phyloP scores from a whole-genome alignment of 108 stramenopile genomes.

The Seminavis robusta region DNA sequence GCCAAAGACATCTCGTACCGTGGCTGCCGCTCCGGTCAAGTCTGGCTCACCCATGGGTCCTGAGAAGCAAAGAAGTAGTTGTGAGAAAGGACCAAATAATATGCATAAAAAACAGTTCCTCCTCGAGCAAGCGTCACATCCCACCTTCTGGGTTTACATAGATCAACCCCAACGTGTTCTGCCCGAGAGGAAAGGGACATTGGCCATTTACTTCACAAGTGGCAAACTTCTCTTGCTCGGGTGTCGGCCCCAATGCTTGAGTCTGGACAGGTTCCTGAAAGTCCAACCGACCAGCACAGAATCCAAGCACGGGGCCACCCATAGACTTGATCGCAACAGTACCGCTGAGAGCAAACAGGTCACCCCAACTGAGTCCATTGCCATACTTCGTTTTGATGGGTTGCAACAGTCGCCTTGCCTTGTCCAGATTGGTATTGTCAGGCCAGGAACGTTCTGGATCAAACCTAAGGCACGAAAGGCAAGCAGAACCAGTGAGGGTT shows the following conservation, averaged over 20 bases:
- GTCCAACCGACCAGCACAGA: slow-evolving; percentile 65
- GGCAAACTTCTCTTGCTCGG: slow-evolving; percentile 50
- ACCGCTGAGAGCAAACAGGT: slow-evolving; percentile 81
- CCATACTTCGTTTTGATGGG: slow-evolving; percentile 80
- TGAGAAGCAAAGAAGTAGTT: too few species aligned
- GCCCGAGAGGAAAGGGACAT: slow-evolving; percentile 64
- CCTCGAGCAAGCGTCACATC: too few species aligned
- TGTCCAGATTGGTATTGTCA: slow-evolving; percentile 78
- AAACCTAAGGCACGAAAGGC: too few species aligned
- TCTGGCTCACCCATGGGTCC: slow-evolving; percentile 45
- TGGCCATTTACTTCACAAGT: slow-evolving; percentile 49
- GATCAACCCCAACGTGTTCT: slow-evolving; percentile 74
- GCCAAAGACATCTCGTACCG: slow-evolving; percentile 71
- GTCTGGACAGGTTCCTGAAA: slow-evolving; percentile 63
- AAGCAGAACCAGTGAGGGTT: too few species aligned
- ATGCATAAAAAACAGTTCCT: too few species aligned
- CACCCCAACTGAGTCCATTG: slow-evolving; percentile 51
- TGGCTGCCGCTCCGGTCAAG: slow-evolving; percentile 52
- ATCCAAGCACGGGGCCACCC: slow-evolving; percentile 60
- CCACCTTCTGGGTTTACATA: slow-evolving; percentile 86
- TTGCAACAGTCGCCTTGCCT: slow-evolving; percentile 63
- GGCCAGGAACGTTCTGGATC: too few species aligned
- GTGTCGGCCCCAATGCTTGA: slow-evolving; percentile 70
- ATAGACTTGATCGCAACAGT: slow-evolving; percentile 70
- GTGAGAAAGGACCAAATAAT: too few species aligned